phyloP scores from a whole-genome alignment of 805 yeast genomes.

The Lachancea fermentati region DNA sequence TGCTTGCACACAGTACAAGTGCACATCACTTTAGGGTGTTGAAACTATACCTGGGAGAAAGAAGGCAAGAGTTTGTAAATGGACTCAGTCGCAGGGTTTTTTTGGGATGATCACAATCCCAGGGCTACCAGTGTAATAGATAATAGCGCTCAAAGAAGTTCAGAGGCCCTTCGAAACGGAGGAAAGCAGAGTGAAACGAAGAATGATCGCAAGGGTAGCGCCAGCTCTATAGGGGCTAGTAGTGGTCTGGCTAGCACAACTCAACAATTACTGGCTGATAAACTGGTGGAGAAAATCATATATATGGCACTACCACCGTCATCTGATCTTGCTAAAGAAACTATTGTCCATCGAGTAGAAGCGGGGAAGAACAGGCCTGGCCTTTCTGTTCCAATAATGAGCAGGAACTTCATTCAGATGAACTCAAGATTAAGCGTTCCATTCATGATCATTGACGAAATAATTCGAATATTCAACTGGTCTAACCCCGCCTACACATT shows the following conservation, averaged over 20 bases:
- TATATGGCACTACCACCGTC: conserved; percentile 68
- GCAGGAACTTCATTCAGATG: conserved; percentile 57
- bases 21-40: not conserved
- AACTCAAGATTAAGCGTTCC: conserved; percentile 58
- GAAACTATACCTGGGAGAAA: not conserved
- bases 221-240: not conserved
- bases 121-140: not conserved
- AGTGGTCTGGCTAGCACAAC: conserved; percentile 4
- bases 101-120: conserved; percentile 24
- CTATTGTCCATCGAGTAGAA: conserved; percentile 48
- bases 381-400: conserved; percentile 62
- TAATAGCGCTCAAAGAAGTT: not conserved
- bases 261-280: conserved; percentile 50
- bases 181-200: not conserved
- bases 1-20: not conserved
- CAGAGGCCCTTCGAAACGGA: not conserved
- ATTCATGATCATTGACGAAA: conserved; percentile 54
- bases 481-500: conserved; percentile 54
- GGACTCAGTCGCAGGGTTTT: conserved; percentile 28
- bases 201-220: conserved; percentile 4
- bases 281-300: conserved; percentile 63
- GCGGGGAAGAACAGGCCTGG: conserved; percentile 62
- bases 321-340: conserved; percentile 39
- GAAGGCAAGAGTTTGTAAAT: conserved; percentile 7
- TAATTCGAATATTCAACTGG: conserved; percentile 59